Evolutionary conservation across 352 stramenopile species (phyloP), one percentile per base, ranked within the genome.

Genomic region (Phytophthora agathidicida): DNA sequence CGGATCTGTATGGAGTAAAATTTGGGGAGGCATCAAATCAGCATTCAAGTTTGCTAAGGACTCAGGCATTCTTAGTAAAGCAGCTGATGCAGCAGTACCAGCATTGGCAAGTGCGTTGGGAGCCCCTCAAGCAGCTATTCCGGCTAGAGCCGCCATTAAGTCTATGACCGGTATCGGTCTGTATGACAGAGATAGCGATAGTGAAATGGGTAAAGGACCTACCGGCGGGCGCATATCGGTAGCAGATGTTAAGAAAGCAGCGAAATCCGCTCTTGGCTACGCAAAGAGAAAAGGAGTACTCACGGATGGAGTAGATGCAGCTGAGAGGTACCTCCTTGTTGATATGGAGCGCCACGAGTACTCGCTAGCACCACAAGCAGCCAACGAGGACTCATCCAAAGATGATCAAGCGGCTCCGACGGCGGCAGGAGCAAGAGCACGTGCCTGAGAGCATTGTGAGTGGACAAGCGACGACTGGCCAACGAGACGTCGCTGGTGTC

Each of bases 41-140:
- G 60, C 23, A 0, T 61, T 61, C 2, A 60, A 60, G 7, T 67
- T 48, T 7, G 58, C 42, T 13, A 67, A 60, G 6, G 28, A 60
- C 30, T 38, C 26, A 6, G 58, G 58, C 27, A 0, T 60, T 6
- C 8, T 61, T 0, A 28, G 0, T 2, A 36, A 36, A 2, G 38
- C 16, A 7, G 24, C 19, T 0, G 51, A 60, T 13, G n/a, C 20
- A 0, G 60, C 51, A 3, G 36, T 57, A 5, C 45, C 36, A 0
- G 45, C 60, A 5, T 1, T 51, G 4, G 44, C 60, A n/a, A 51
- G 41, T 2, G 19, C 19, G 0, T 2, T 51, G 14, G 54, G 38
- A n/a, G n/a, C n/a, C n/a, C n/a, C n/a, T n/a, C n/a, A n/a, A n/a
- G n/a, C n/a, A n/a, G n/a, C n/a, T n/a, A 46, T 56, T 5, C 37